Base-by-base conservation (phyloP, 371 early-diverging fungal species). In the Blakeslea trispora region DNA sequence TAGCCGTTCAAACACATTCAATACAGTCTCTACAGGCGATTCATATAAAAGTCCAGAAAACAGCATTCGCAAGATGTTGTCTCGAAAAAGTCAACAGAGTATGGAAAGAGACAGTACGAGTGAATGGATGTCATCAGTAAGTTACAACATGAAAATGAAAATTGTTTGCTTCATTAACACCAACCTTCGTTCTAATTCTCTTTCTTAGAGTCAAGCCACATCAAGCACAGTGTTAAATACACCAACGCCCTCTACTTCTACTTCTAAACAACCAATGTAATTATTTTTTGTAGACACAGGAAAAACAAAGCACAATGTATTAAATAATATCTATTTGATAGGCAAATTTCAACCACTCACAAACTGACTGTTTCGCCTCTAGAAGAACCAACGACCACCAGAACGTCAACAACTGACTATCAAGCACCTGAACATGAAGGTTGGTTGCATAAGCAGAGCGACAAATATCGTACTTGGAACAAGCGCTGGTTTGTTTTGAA, bases 401-500 rank as follows among this genome's bases (percentile, higher is more conserved):
- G 60, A 34, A 23, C 53, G n/a, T 54, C 56, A 10, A 55, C 50
- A 31, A 64, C 52, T 48, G 68, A 69, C 11, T 69, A 64, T 28
- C 68, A 69, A 50, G 66, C 68, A 19, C 76, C 76, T 24, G 72
- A 72, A 46, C 76, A 75, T 48, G 81, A 84, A 57, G 86, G 86
- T 11, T 86, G 81, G 79, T 61, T 88, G 21, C 81, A 83, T 61
- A 87, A 87, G 57, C 84, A 85, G 54, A 80, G 84, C 5, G 85
- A 83, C 45, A 79, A 77, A 28, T 86, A 85, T 60, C 81, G 81
- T 34, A 81, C 81, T 1, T 88, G 87, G 87, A 86, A 87, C 63
- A 78, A 75, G 15, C 79, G 89, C 3, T 88, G 82, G 83, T 88
- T 84, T 62, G 83, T 85, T 50, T 70, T 88, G 21, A 86, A 87